Evolutionary conservation across 768 basidiomycete genomes (phyloP).

Genomic region (Rhizopogon salebrosus): DNA sequence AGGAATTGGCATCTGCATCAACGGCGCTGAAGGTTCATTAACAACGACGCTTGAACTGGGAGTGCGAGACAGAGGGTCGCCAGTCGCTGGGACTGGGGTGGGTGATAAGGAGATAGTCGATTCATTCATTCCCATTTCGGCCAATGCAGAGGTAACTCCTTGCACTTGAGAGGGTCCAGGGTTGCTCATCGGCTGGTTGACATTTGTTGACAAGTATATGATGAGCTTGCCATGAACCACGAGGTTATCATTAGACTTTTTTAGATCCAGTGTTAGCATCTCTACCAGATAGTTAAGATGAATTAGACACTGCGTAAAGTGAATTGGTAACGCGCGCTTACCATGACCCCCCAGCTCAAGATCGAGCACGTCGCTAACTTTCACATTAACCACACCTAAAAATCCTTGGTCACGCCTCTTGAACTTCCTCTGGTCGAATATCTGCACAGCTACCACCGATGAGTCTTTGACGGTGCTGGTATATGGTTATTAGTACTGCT

Average conservation of each 20-base stretch:
- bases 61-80: slow-evolving; percentile 51
- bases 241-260: slow-evolving; percentile 98
- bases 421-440: slow-evolving; percentile 99
- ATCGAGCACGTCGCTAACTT: slow-evolving; percentile 86
- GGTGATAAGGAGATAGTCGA: slow-evolving; percentile 58
- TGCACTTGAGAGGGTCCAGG: slow-evolving; percentile 72
- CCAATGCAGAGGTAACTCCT: slow-evolving; percentile 52
- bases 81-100: slow-evolving; percentile 28
- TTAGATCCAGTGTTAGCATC: slow-evolving; percentile 94
- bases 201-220: slow-evolving; percentile 91
- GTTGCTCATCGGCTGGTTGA: slow-evolving; percentile 78
- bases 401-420: slow-evolving; percentile 98
- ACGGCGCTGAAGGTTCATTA: slow-evolving; percentile 37
- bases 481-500: not conserved
- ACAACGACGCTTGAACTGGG: slow-evolving; percentile 62
- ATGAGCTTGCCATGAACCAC: slow-evolving; percentile 98
- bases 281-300: slow-evolving; percentile 40
- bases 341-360: slow-evolving; percentile 91
- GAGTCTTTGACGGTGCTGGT: slow-evolving; percentile 90
- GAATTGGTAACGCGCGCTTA: slow-evolving; percentile 34
- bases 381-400: slow-evolving; percentile 93
- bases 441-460: slow-evolving; percentile 96
- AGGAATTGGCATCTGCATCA: slow-evolving; percentile 36
- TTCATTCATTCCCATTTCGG: slow-evolving; percentile 54
- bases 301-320: not conserved